Base-by-base conservation (phyloP, 2,329 filamentous ascomycete genomes). In the Cryphonectria japonica region DNA sequence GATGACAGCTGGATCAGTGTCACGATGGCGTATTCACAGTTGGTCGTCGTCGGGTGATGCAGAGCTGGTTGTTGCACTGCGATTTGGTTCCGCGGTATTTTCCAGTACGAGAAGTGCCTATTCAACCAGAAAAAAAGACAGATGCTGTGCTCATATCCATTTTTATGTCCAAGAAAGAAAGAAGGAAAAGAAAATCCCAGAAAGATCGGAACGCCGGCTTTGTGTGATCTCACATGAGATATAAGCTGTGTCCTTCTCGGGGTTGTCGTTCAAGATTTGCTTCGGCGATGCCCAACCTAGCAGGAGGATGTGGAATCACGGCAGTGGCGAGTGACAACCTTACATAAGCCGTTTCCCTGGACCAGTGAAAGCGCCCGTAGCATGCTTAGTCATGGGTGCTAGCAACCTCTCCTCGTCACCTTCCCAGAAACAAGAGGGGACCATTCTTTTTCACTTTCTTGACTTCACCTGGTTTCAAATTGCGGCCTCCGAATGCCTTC, bases 11-110 rank as follows among this genome's bases (percentile, higher is more conserved):
- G 57, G 32, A 62, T 37, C 60, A 34, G 61, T 54, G 5, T 29
- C 69, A 67, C 54, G 54, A 39, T 65, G 61, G 60, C 46, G 62
- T 59, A 29, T 7, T 16, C 11, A 29, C 54, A 3, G 29, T 13
- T 11, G 13, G 26, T 57, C 11, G 54, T 59, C 54, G 26, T 13
- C 13, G 19, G 54, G 8, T 59, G 54, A 19, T 34, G 29, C n/a
- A 57, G 52, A 6, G 52, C 26, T 29, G 26, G 46, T 22, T 52
- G 52, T 57, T 16, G n/a, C 14, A 57, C 8, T n/a, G 26, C 26
- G 26, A 26, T 26, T 26, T 26, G 26, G 9, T 57, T 13, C 52
- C 52, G 26, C 52, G 26, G 52, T n/a, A 57, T 26, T 59, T 16
- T 32, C 26, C 54, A 59, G 54, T 14, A 32, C 26, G 29, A 59